A percentile compares a stretch with the other conserved stretches of the same genome.
Conservation (phyloP, 345 rosid genomes). For the Eucalyptus erythrocorys region DNA sequence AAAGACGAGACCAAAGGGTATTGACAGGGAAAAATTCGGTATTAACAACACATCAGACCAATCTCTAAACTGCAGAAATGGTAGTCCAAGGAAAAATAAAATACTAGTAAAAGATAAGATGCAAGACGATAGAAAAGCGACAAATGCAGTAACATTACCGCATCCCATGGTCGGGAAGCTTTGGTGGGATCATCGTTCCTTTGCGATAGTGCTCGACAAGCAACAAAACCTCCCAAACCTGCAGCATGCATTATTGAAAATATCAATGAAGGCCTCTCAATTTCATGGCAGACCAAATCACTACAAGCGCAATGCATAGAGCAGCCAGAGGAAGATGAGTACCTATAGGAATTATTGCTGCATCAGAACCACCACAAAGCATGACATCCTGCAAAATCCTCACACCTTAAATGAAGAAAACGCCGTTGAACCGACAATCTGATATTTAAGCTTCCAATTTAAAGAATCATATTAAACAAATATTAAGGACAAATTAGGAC, state of each 20-base stretch:
- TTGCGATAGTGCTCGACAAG: conserved; percentile 86
- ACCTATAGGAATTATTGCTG: conserved; percentile 90
- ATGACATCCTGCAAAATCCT: conserved; percentile 56
- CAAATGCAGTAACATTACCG: conserved; percentile 18
- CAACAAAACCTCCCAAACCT: conserved; percentile 99
- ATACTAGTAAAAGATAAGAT: not conserved
- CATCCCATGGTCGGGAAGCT: conserved; percentile 99
- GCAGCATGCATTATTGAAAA: conserved; percentile 5
- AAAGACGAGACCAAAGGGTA: not conserved
- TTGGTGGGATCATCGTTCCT: conserved; percentile 77
- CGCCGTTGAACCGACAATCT: not conserved
- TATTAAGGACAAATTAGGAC: not conserved
- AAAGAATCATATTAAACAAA: not conserved
- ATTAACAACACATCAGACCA: not conserved
- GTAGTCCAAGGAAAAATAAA: not conserved
- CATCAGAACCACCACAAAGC: conserved; percentile 98
- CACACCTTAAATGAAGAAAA: not conserved
- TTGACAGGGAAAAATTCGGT: not conserved
- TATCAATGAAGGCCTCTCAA: not conserved
- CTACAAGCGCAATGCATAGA: not conserved
- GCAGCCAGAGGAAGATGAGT: not conserved
- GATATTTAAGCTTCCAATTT: not conserved
- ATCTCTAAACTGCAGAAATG: not conserved
- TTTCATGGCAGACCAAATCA: not conserved
- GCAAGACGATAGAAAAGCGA: not conserved